Evolutionary conservation across 2,329 filamentous ascomycete species (phyloP), one percentile per base, ranked within the genome.

Genomic region (Cephalotrichum gorgonifer): DNA sequence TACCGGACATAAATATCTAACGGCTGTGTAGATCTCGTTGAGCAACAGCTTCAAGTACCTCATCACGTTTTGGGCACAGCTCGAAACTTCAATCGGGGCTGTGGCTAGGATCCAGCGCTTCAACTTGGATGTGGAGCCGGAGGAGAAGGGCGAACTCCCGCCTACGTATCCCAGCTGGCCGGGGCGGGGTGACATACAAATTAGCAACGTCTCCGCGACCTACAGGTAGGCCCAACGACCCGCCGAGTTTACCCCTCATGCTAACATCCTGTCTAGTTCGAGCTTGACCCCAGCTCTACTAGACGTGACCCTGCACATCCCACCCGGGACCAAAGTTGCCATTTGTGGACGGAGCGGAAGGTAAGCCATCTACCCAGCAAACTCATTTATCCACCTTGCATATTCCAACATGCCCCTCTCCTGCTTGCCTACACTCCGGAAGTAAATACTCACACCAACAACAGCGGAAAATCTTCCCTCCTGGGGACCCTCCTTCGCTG

Each of bases 401-500:
- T n/a, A 9, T 33, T 33, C 30, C 9, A 33, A 33, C 30, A 33
- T 9, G 30, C n/a, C 30, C n/a, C n/a, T n/a, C n/a, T n/a, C n/a
- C n/a, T n/a, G n/a, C n/a, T n/a, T n/a, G n/a, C n/a, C n/a, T n/a
- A n/a, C n/a, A n/a, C n/a, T n/a, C n/a, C n/a, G n/a, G n/a, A n/a
- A n/a, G n/a, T n/a, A n/a, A n/a, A n/a, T n/a, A 33, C n/a, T 33
- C 9, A 33, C 30, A 33, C 9, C 9, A 33, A 33, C 30, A 8
- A n/a, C 28, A 64, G 69, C 47, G 71, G 71, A 0, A 74, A 74
- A 55, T 72, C 69, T 0, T 68, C 67, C 1, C 51, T 67, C 4
- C 58, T 73, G 2, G 57, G 69, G 12, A 60, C 67, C 4, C 61
- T 67, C 15, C 58, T 73, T 11, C 62, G 64, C 2, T 61, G 73